Evolutionary conservation across 2,329 filamentous ascomycete species (phyloP), one percentile per base, ranked within the genome.

Genomic region (Ascochyta lentis): DNA sequence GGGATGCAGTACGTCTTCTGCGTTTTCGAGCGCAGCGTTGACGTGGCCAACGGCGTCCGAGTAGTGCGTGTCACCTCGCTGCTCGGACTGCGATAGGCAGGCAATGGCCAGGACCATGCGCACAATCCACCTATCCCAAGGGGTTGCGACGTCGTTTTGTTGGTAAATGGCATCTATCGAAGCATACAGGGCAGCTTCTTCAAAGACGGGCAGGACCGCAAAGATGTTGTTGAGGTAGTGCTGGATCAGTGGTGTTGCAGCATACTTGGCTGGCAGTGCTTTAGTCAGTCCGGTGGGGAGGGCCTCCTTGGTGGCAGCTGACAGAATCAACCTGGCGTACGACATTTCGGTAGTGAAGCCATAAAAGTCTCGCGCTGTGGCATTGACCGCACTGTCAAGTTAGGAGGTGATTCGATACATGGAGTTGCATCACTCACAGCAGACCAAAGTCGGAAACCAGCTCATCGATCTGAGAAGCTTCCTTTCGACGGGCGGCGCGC

Each of bases 381-480:
- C 93, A 79, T 96, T 96, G 70, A 99, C 91, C 5, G 94, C 92
- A 52, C 92, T 95, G 48, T 8, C 4, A 9, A 52, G 63, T 67
- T 27, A 66, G 64, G 24, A 40, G 26, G 19, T 12, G 31, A 22
- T 19, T 19, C 19, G 31, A 9, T 9, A 38, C 8, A 29, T 16
- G 29, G 9, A 8, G 1, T 16, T 23, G 12, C 9, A 47, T 44
- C 45, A 77, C 88, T 76, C 74, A 96, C 87, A 97, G 79, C 69
- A 92, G 94, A 49, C 93, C 93, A 80, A 98, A 96, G 69, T 96
- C 93, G 1, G 93, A 96, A 22, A 97, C 91, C 3, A 98, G 80
- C 49, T 95, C 89, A 76, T 97, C 94, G 49, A 97, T 92, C 73
- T 96, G 91, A 0, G 88, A 90, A 41, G 90, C 89, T 73, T 97